These are phyloP conservation scores for Ramularia collo-cygni DNA, from an alignment of 2,329 filamentous ascomycete genomes.

Conservation along the genomic window DNA sequence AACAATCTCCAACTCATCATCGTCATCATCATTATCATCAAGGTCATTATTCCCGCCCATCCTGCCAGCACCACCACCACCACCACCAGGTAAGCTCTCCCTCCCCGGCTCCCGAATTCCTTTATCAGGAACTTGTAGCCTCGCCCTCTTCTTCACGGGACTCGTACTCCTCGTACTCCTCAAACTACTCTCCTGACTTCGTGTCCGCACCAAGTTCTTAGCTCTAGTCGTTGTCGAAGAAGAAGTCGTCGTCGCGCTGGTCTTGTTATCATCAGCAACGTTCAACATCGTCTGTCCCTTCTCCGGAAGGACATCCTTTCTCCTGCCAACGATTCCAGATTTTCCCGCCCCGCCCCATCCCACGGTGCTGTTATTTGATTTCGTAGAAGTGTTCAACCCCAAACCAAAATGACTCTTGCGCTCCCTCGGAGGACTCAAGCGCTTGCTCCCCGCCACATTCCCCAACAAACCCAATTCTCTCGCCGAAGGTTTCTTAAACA, in stretches of 20 bases:
- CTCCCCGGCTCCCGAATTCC: conserved; percentile 44
- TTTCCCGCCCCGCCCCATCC: conserved; percentile 44
- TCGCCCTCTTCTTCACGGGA: conserved; percentile 42
- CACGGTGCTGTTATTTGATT: conserved; percentile 32
- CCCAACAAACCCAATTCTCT: conserved; percentile 38
- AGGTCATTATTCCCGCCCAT: conserved; percentile 28
- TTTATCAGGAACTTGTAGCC: conserved; percentile 41
- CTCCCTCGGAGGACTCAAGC: conserved; percentile 39
- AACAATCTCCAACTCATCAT: conserved; percentile 44
- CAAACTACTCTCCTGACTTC: conserved; percentile 18
- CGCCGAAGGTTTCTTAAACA: conserved; percentile 22
- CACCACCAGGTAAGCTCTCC: conserved; percentile 42
- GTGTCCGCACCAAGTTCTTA: too few species aligned
- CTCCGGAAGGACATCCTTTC: conserved; percentile 23
- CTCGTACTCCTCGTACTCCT: conserved; percentile 28
- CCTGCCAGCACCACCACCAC: too few species aligned
- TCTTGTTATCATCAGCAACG: too few species aligned
- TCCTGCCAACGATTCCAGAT: conserved; percentile 26
- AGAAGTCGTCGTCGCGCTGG: conserved; percentile 5
- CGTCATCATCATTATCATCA: conserved; percentile 39
- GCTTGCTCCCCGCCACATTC: conserved; percentile 37
- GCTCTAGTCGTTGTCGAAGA: conserved; percentile 7
- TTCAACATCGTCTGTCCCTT: conserved; percentile 26
- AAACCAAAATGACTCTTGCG: conserved; percentile 29
- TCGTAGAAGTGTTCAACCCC: conserved; percentile 20